Conservation (phyloP, 257 asterid genomes). For the Apocynum venetum region DNA sequence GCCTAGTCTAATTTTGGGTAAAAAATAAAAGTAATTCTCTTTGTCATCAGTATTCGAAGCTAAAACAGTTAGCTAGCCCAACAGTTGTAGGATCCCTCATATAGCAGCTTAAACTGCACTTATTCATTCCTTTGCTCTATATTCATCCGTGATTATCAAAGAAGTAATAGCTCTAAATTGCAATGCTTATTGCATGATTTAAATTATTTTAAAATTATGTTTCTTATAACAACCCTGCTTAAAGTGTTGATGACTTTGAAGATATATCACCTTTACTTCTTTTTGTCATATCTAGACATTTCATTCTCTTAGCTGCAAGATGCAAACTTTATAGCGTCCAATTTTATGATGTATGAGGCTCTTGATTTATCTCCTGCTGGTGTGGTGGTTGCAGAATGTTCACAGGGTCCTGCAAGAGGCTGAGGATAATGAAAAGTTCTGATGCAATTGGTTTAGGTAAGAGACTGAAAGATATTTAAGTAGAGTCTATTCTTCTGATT, state of each 20-base stretch:
- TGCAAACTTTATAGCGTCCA: background rate
- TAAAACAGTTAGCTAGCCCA: background rate
- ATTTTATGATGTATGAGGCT: background rate
- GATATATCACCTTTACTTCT: background rate
- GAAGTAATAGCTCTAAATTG: background rate
- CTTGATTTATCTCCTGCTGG: background rate
- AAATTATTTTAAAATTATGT: no score
- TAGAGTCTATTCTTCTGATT: background rate
- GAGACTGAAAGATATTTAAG: background rate
- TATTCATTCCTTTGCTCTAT: background rate
- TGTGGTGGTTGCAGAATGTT: constrained; percentile 33
- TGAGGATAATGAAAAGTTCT: constrained; percentile 44
- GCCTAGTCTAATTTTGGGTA: background rate
- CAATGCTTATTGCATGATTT: no score
- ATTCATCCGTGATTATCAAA: background rate
- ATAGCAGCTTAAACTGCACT: background rate
- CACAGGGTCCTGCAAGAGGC: constrained; percentile 37
- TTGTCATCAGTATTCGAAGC: background rate
- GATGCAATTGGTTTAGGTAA: constrained; percentile 43
- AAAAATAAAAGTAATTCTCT: background rate
- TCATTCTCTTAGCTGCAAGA: background rate
- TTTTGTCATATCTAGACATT: background rate
- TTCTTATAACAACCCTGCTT: no score
- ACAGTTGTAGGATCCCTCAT: background rate
- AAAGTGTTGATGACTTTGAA: no score